A percentile compares a stretch with the other conserved stretches of the same genome.
Conservation (phyloP, 2,329 filamentous ascomycete genomes). For the Zalaria sp. region DNA sequence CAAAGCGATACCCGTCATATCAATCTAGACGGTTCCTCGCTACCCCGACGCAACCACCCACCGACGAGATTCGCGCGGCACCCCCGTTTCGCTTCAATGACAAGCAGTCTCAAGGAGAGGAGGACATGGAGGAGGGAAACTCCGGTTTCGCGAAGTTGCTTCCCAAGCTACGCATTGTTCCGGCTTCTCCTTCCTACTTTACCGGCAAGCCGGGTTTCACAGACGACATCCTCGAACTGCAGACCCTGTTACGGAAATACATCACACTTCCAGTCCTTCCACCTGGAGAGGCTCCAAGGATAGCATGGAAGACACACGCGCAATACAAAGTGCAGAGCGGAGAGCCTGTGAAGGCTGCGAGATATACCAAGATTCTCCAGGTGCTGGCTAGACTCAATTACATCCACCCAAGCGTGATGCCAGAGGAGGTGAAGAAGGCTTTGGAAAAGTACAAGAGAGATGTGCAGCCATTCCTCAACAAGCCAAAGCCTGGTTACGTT, state of each 20-base stretch:
- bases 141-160: slow-evolving; percentile 12
- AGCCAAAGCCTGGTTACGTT: slow-evolving; percentile 47
- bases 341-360: slow-evolving; percentile 59
- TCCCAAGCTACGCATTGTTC: slow-evolving; percentile 52
- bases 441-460: slow-evolving; percentile 60
- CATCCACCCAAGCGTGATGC: slow-evolving; percentile 68
- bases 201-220: slow-evolving; percentile 73
- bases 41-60: slow-evolving; percentile 9
- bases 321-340: slow-evolving; percentile 61
- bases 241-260: slow-evolving; percentile 58
- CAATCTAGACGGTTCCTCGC: slow-evolving; percentile 13
- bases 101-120: slow-evolving; percentile 4
- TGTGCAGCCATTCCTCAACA: slow-evolving; percentile 55
- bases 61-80: slow-evolving; percentile 14
- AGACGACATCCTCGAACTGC: slow-evolving; percentile 65
- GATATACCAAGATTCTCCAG: slow-evolving; percentile 64
- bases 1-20: slow-evolving; percentile 9
- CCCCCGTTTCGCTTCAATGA: slow-evolving; percentile 10
- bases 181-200: slow-evolving; percentile 88
- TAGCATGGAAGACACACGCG: slow-evolving; percentile 67
- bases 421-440: slow-evolving; percentile 50
- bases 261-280: slow-evolving; percentile 56
- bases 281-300: slow-evolving; percentile 51
- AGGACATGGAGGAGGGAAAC: slow-evolving; percentile 4
- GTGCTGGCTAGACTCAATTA: slow-evolving; percentile 69